Evolutionary conservation across 2,329 filamentous ascomycete species (phyloP).

Genomic region (Epichloe amarillans): DNA sequence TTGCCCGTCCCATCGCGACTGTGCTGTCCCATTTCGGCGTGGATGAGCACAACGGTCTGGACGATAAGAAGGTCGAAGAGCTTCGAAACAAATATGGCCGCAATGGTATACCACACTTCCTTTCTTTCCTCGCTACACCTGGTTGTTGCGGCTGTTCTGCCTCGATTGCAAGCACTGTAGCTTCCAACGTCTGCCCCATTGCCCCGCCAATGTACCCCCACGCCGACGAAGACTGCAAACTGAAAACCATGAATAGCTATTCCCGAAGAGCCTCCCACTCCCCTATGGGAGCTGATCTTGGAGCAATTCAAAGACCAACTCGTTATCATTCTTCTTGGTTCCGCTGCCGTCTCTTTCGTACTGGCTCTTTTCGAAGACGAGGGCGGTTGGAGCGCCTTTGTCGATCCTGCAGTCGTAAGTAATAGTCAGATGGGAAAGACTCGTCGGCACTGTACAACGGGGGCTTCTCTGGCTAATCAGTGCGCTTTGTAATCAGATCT

Average conservation of each 20-base stretch:
- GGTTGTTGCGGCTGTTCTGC: conserved; percentile 3
- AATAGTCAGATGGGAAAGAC: background rate
- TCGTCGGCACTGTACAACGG: background rate
- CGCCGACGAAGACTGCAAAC: conserved; percentile 4
- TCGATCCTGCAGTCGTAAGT: conserved; percentile 87
- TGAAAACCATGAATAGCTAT: conserved; percentile 30
- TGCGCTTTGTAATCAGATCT: conserved; percentile 45
- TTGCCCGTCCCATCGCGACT: conserved; percentile 41
- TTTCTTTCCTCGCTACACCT: background rate
- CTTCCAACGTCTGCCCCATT: background rate
- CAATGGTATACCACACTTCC: conserved; percentile 42
- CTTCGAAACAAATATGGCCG: conserved; percentile 47
- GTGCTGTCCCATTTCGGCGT: conserved; percentile 48
- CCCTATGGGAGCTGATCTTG: conserved; percentile 88
- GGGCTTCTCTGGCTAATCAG: background rate
- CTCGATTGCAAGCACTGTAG: background rate
- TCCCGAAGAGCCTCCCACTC: conserved; percentile 84
- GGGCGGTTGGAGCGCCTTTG: conserved; percentile 92
- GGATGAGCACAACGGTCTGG: conserved; percentile 40
- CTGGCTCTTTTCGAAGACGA: conserved; percentile 87
- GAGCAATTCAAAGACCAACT: conserved; percentile 99
- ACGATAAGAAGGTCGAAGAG: conserved; percentile 42
- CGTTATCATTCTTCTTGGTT: conserved; percentile 86
- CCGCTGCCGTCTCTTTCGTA: conserved; percentile 84
- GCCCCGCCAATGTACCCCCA: background rate